Conservation (phyloP, 371 early-diverging fungal species). For the Mortierella sp. region DNA sequence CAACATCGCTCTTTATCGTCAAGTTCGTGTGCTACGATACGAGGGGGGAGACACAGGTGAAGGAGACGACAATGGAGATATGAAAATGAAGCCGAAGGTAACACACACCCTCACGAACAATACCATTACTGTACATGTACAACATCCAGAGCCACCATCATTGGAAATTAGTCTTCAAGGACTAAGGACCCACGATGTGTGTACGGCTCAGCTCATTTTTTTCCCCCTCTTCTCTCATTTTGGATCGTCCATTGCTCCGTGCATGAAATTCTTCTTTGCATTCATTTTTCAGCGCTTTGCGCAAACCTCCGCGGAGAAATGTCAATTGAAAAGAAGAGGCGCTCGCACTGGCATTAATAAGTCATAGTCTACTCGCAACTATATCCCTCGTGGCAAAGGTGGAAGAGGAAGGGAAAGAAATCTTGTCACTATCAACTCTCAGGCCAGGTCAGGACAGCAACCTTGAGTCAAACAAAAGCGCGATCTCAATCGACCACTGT, state of each 20-base stretch:
- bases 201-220: not conserved
- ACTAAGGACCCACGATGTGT: too few species aligned
- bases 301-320: slow-evolving; percentile 10
- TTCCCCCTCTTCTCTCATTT: not conserved
- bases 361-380: not conserved
- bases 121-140: not conserved
- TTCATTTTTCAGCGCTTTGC: not conserved
- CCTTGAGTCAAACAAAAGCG: not conserved
- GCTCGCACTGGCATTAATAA: not conserved
- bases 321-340: not conserved
- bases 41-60: not conserved
- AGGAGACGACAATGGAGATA: too few species aligned
- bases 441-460: not conserved
- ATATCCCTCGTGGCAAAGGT: slow-evolving; percentile 2
- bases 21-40: not conserved
- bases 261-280: not conserved
- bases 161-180: not conserved
- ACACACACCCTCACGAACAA: not conserved
- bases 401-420: not conserved
- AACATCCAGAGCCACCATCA: too few species aligned
- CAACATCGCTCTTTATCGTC: not conserved
- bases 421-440: not conserved
- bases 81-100: not conserved
- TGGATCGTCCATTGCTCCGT: not conserved
- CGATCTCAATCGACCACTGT: not conserved